Evolutionary conservation across 164 flowering plant genomes (phyloP).

Genomic region (Sextonia rubra): DNA sequence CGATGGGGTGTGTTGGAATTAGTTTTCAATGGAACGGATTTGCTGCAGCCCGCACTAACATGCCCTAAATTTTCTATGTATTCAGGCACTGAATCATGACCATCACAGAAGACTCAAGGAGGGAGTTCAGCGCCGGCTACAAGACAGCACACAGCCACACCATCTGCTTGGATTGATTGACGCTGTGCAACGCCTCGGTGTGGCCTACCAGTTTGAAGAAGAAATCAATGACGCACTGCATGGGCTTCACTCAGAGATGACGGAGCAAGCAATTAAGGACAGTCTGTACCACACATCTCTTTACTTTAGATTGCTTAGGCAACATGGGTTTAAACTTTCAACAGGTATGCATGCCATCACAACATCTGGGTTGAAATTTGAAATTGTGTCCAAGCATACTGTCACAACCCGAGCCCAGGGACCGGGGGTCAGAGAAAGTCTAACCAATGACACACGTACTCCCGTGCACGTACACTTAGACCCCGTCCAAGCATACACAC

Average conservation of each 20-base stretch:
- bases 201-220: conserved; percentile 2
- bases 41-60: no score
- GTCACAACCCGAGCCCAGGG: no score
- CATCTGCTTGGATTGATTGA: background rate
- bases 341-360: background rate
- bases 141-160: background rate
- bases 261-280: background rate
- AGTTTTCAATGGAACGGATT: no score
- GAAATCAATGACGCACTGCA: background rate
- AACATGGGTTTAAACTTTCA: background rate
- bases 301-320: background rate
- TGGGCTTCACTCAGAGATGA: background rate
- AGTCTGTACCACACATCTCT: background rate
- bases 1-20: no score
- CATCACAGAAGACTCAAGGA: background rate
- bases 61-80: no score
- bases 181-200: background rate
- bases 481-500: no score
- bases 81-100: background rate
- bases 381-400: no score
- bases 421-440: no score
- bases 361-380: no score
- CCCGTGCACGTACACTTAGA: no score
- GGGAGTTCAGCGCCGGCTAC: background rate
- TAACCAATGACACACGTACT: no score